These are phyloP conservation scores for Sabuloglossum arenarium DNA, from an alignment of 495 filamentous ascomycete genomes.

Conservation along the genomic window DNA sequence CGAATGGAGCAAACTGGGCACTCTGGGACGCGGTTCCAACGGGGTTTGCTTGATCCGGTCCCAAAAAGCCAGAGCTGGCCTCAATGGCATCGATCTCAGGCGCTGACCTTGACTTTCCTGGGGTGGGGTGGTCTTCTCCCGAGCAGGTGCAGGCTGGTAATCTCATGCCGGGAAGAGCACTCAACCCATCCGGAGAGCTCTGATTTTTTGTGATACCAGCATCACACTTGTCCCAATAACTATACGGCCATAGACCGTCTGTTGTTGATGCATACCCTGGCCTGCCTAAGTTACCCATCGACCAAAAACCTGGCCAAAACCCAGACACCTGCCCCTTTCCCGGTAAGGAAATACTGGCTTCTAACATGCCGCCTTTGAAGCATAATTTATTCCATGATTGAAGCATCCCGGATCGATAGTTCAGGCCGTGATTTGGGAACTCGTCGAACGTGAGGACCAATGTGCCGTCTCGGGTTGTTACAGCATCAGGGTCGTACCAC, in stretches of 20 bases:
- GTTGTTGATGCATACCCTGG: constrained; percentile 49
- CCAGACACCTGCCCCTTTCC: constrained; percentile 45
- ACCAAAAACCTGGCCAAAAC: constrained; percentile 71
- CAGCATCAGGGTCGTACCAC: constrained; percentile 70
- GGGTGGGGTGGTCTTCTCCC: constrained; percentile 44
- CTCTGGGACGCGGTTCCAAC: constrained; percentile 50
- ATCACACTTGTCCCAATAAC: constrained; percentile 52
- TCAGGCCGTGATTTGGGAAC: constrained; percentile 44
- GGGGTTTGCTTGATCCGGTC: constrained; percentile 21
- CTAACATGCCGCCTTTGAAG: constrained; percentile 55
- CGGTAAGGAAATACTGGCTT: constrained; percentile 57
- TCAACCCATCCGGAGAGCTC: constrained; percentile 44
- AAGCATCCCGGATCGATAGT: constrained; percentile 63
- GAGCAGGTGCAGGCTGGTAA: constrained; percentile 49
- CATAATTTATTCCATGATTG: constrained; percentile 69
- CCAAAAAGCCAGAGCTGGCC: constrained; percentile 37
- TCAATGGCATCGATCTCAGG: constrained; percentile 65
- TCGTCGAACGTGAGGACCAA: constrained; percentile 46
- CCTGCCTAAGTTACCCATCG: constrained; percentile 54
- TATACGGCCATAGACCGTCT: constrained; percentile 65
- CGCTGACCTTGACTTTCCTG: constrained; percentile 47
- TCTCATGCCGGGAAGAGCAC: constrained; percentile 50
- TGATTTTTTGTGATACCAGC: constrained; percentile 63
- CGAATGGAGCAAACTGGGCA: constrained; percentile 54
- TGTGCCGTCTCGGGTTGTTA: constrained; percentile 43